A percentile compares a stretch with the other conserved stretches of the same genome.
Conservation (phyloP, 768 basidiomycete genomes). For the Suillus paluster region DNA sequence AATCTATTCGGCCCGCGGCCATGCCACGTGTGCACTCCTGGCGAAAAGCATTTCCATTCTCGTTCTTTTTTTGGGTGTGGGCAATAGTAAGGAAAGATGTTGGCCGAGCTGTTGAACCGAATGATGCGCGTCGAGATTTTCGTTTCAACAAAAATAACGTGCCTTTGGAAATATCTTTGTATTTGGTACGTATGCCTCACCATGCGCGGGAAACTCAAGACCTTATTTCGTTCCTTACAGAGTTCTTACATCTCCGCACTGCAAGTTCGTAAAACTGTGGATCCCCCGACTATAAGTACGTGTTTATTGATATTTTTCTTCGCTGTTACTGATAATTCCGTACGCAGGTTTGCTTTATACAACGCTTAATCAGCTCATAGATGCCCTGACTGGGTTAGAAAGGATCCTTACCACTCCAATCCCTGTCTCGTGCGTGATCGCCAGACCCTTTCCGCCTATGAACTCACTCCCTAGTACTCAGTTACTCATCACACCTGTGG, state of each 20-base stretch:
- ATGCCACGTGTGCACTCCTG: background rate
- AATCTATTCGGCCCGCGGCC: background rate
- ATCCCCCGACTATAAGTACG: slow-evolving; percentile 55
- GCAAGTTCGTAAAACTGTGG: slow-evolving; percentile 53
- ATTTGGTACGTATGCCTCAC: slow-evolving; percentile 48
- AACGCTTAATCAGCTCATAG: slow-evolving; percentile 58
- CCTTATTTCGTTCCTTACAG: slow-evolving; percentile 33
- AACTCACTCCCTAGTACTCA: slow-evolving; percentile 24
- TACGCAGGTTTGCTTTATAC: slow-evolving; percentile 48
- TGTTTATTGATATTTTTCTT: slow-evolving; percentile 6
- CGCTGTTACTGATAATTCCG: background rate
- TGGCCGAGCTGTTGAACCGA: background rate
- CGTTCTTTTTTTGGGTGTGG: background rate
- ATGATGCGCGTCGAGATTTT: background rate
- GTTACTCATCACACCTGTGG: slow-evolving; percentile 74
- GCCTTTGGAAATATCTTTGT: slow-evolving; percentile 71
- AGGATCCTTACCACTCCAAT: slow-evolving; percentile 64
- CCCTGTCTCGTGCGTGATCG: slow-evolving; percentile 32
- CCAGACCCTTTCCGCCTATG: background rate
- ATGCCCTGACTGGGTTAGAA: slow-evolving; percentile 70
- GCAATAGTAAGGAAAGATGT: background rate
- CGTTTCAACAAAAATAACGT: slow-evolving; percentile 49
- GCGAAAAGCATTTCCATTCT: slow-evolving; percentile 1
- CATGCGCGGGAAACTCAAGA: background rate
- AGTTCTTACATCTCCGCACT: slow-evolving; percentile 69